phyloP scores from a whole-genome alignment of 179 eudicot species.

The Sideroxylon spinosum region DNA sequence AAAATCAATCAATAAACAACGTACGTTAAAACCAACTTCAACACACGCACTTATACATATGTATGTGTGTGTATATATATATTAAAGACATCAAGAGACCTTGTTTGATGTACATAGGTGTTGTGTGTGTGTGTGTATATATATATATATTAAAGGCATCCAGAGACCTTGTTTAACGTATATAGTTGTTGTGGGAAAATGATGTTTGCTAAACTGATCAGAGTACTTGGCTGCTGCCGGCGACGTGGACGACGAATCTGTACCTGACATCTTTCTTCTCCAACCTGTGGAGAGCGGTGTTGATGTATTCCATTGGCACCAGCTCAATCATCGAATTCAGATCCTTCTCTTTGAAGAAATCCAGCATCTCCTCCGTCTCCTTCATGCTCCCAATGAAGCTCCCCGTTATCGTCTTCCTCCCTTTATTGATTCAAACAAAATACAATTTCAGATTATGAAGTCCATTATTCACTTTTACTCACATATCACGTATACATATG shows the following conservation, averaged over 20 bases:
- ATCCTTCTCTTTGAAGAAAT: slow-evolving; percentile 68
- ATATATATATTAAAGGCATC: no score
- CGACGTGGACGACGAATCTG: slow-evolving; percentile 82
- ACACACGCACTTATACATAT: no score
- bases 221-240: slow-evolving; percentile 48
- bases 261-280: slow-evolving; percentile 93
- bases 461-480: not conserved
- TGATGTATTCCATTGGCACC: slow-evolving; percentile 82
- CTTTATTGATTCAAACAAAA: slow-evolving; percentile 25
- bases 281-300: slow-evolving; percentile 75
- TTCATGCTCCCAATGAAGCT: slow-evolving; percentile 90
- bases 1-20: no score
- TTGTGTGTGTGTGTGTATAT: no score
- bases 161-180: no score
- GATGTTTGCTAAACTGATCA: no score
- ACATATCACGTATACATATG: no score
- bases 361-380: slow-evolving; percentile 79
- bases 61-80: no score
- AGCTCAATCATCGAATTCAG: slow-evolving; percentile 65
- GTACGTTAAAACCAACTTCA: no score
- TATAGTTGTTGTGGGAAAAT: no score
- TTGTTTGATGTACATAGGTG: no score
- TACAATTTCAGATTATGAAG: not conserved
- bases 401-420: slow-evolving; percentile 82
- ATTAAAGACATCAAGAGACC: no score